Conservation (phyloP, 495 filamentous ascomycete genomes). For the Penicillium turbatum region DNA sequence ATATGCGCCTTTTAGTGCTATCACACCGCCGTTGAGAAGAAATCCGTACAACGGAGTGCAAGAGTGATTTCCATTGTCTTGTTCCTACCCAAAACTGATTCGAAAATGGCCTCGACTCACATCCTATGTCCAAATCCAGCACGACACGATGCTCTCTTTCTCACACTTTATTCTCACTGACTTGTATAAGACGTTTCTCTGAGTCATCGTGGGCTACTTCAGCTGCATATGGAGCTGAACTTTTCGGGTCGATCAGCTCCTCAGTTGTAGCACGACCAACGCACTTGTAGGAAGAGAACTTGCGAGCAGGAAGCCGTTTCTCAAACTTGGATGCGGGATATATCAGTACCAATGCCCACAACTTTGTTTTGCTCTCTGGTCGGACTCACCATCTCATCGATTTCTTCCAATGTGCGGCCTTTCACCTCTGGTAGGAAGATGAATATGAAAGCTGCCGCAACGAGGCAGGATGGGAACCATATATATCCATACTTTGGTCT, state of each 20-base stretch:
- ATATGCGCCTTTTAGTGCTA: not conserved
- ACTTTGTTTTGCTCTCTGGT: not conserved
- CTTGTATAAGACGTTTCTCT: not conserved
- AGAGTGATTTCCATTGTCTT: too few species aligned
- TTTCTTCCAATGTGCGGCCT: slow-evolving; percentile 41
- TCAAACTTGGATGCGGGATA: slow-evolving; percentile 11
- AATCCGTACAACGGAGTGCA: too few species aligned
- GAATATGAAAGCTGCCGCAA: slow-evolving; percentile 34
- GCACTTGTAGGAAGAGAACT: slow-evolving; percentile 17
- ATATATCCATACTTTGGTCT: slow-evolving; percentile 57
- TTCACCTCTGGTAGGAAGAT: slow-evolving; percentile 48
- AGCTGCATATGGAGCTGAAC: not conserved
- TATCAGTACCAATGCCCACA: not conserved
- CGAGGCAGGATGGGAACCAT: slow-evolving; percentile 28
- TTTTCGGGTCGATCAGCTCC: not conserved
- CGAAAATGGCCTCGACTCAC: too few species aligned
- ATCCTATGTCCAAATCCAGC: too few species aligned
- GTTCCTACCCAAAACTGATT: too few species aligned
- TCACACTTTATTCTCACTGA: too few species aligned
- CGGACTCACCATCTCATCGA: slow-evolving; percentile 19
- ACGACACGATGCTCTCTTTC: too few species aligned
- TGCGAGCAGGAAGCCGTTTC: slow-evolving; percentile 19
- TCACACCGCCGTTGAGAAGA: slow-evolving; percentile 1
- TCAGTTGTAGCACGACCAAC: slow-evolving; percentile 10
- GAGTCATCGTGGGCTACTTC: slow-evolving; percentile 5